phyloP scores from a whole-genome alignment of 116 monocot genomes.

The Cymodocea nodosa region DNA sequence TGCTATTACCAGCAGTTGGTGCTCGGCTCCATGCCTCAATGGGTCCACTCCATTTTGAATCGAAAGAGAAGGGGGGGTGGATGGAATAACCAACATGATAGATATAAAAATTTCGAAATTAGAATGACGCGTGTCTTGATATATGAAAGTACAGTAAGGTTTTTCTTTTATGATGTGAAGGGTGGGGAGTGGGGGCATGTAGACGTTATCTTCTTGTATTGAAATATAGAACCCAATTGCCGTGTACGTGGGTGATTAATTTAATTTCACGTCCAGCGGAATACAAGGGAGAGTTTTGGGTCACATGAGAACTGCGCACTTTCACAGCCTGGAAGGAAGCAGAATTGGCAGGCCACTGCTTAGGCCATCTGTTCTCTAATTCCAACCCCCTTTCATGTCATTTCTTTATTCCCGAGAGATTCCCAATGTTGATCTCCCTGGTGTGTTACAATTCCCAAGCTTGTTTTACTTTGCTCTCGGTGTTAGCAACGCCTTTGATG shows the following conservation, averaged over 20 bases:
- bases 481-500: background rate
- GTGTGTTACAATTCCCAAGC: background rate
- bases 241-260: background rate
- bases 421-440: slow-evolving; percentile 1
- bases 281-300: background rate
- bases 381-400: background rate
- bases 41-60: no score
- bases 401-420: background rate
- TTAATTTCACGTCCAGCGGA: background rate
- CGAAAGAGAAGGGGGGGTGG: no score
- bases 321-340: slow-evolving; percentile 1
- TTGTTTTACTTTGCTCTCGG: background rate
- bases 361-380: background rate
- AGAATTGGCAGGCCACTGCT: background rate
- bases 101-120: no score
- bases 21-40: no score
- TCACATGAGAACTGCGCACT: background rate
- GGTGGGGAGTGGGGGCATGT: no score
- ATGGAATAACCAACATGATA: no score
- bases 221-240: no score
- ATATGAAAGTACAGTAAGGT: no score
- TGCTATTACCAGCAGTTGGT: no score
- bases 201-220: no score
- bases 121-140: no score
- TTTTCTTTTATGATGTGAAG: no score